These are phyloP conservation scores for Myxozyma monticola DNA, from an alignment of 805 yeast species.

Conservation along the genomic window DNA sequence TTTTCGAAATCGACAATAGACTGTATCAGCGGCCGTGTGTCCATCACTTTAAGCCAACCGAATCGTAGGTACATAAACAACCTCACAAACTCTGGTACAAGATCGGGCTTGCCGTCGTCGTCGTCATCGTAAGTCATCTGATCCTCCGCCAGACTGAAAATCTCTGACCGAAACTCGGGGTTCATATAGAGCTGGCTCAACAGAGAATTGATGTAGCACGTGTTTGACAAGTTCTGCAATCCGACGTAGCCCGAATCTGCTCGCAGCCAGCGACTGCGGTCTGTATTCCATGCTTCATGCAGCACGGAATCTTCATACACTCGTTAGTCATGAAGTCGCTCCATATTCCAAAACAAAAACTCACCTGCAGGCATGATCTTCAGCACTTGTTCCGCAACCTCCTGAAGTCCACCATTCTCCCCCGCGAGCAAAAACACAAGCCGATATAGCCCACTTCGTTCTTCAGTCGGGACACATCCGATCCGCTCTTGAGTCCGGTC, in stretches of 20 bases:
- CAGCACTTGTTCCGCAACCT: slow-evolving; percentile 2
- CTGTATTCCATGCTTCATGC: slow-evolving; percentile 21
- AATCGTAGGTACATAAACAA: slow-evolving; percentile 22
- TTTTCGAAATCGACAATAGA: slow-evolving; percentile 25
- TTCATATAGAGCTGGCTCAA: slow-evolving; percentile 27
- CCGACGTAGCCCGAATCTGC: slow-evolving; percentile 22
- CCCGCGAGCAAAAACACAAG: slow-evolving; percentile 3
- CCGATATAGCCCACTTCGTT: slow-evolving; percentile 9
- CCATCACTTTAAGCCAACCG: slow-evolving; percentile 18
- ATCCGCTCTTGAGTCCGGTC: neutral
- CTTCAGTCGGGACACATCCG: slow-evolving; percentile 10
- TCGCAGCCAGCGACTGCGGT: slow-evolving; percentile 23
- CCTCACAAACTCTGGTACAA: slow-evolving; percentile 8
- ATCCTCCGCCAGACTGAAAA: slow-evolving; percentile 10
- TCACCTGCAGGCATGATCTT: neutral
- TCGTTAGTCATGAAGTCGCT: too few species aligned
- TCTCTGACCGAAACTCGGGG: slow-evolving; percentile 10
- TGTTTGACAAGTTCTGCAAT: slow-evolving; percentile 24
- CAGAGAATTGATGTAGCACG: slow-evolving; percentile 28
- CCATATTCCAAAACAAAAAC: neutral
- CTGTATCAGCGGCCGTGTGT: slow-evolving; percentile 11
- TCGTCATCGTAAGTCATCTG: neutral
- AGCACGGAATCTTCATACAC: too few species aligned
- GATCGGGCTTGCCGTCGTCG: neutral
- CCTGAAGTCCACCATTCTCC: neutral